Percentiles rank a stretch among this genome's conserved stretches.
Evolutionary conservation across 2,329 filamentous ascomycete species (phyloP).

Genomic region (Apiospora rasikravindrae): DNA sequence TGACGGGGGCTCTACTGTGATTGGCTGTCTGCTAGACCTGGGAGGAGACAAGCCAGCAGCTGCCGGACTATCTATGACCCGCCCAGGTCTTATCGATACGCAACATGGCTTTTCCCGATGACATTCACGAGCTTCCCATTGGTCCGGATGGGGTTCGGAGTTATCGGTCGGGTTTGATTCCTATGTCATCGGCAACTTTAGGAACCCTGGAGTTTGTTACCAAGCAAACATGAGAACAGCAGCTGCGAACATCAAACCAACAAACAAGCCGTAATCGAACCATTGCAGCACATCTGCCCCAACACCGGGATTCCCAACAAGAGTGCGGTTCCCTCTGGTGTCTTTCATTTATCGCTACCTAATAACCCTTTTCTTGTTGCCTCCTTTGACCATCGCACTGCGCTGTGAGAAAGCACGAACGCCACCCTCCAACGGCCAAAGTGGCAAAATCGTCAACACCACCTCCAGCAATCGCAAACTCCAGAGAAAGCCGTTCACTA

Average conservation of each 20-base stretch:
- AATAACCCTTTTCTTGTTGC: not conserved
- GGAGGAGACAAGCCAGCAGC: not conserved
- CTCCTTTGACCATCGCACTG: not conserved
- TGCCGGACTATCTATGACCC: not conserved
- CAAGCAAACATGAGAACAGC: conserved; percentile 7
- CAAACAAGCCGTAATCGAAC: conserved; percentile 16
- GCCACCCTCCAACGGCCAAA: not conserved
- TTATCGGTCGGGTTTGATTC: not conserved
- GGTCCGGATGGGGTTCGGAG: not conserved
- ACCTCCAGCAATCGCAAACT: not conserved
- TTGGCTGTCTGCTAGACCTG: conserved; percentile 1
- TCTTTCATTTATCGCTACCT: not conserved
- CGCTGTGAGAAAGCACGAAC: not conserved
- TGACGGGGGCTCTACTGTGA: conserved; percentile 8
- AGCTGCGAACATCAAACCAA: not conserved
- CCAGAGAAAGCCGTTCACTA: conserved; percentile 31
- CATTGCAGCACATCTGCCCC: conserved; percentile 4
- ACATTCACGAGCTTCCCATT: conserved; percentile 7
- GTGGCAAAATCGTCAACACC: conserved; percentile 1
- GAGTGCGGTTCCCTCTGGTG: not conserved
- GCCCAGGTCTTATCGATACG: not conserved
- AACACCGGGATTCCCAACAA: conserved; percentile 13
- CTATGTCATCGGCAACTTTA: conserved; percentile 19
- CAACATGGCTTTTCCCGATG: not conserved
- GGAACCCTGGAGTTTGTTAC: conserved; percentile 10